These are phyloP conservation scores for Pseudogymnoascus sp. DNA, from an alignment of 2,329 filamentous ascomycete genomes.

Conservation along the genomic window DNA sequence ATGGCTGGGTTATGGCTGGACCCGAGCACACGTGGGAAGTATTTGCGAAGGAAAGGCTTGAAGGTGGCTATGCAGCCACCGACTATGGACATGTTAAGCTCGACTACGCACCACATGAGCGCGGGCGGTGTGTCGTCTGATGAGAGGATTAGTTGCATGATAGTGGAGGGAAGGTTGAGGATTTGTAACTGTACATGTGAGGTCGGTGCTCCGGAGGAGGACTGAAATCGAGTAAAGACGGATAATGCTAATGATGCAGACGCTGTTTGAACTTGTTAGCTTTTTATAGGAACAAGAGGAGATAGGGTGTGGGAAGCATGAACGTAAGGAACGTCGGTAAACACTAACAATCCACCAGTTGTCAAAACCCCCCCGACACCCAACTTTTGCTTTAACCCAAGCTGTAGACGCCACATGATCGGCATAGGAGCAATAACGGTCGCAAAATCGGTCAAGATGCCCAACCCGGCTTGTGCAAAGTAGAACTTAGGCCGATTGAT, in stretches of 20 bases:
- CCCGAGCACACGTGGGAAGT: constrained; percentile 18
- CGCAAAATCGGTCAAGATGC: constrained; percentile 24
- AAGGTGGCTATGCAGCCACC: constrained; percentile 21
- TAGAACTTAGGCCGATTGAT: constrained; percentile 25
- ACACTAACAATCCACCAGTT: background rate
- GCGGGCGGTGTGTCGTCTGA: constrained; percentile 18
- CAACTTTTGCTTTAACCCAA: constrained; percentile 36
- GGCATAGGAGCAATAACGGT: constrained; percentile 33
- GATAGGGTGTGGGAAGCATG: background rate
- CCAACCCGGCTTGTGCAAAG: constrained; percentile 24
- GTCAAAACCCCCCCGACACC: constrained; percentile 33
- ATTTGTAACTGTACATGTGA: constrained; percentile 14
- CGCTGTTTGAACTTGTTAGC: constrained; percentile 11
- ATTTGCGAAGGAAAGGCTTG: constrained; percentile 21
- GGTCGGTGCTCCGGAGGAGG: constrained; percentile 15
- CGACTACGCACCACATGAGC: constrained; percentile 23
- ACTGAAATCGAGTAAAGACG: constrained; percentile 17
- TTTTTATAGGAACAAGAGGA: background rate
- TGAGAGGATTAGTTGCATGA: background rate
- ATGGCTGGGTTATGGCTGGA: background rate
- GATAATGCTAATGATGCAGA: constrained; percentile 22
- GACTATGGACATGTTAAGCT: constrained; percentile 25
- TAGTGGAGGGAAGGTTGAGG: background rate
- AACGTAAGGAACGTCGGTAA: constrained; percentile 25
- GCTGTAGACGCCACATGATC: constrained; percentile 37